Conservation (phyloP, 129 eudicot species). For the Apium graveolens region DNA sequence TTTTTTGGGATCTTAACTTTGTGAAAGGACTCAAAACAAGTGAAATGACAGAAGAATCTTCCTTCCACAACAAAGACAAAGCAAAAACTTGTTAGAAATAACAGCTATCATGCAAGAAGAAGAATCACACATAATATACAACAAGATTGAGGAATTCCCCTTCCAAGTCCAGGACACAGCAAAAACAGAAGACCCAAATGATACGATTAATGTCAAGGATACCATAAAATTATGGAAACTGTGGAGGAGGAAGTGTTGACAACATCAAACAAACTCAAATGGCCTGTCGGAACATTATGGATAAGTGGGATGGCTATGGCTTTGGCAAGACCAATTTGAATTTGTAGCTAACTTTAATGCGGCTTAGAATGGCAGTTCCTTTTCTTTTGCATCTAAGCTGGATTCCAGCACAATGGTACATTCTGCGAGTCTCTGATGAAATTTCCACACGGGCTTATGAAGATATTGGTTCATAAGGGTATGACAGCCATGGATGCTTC, state of each 20-base stretch:
- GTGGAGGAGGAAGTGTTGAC: not conserved
- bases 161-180: not conserved
- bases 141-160: not conserved
- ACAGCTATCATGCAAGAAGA: conserved; percentile 11
- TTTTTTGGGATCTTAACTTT: not conserved
- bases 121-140: conserved; percentile 3
- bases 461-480: conserved; percentile 91
- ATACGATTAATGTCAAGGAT: not conserved
- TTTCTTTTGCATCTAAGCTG: not conserved
- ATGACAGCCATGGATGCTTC: conserved; percentile 88
- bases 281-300: not conserved
- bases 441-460: conserved; percentile 26
- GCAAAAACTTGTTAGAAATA: not conserved
- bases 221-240: not conserved
- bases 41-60: conserved; percentile 7
- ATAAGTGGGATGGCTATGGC: not conserved
- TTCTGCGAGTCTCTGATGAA: not conserved
- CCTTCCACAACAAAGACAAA: not conserved
- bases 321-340: not conserved
- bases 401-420: not conserved
- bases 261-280: not conserved
- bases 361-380: not conserved
- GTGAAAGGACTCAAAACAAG: not conserved
- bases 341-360: not conserved
- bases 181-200: not conserved